phyloP scores from a whole-genome alignment of 2,329 filamentous ascomycete species.

The Trichoderma pleuroti region DNA sequence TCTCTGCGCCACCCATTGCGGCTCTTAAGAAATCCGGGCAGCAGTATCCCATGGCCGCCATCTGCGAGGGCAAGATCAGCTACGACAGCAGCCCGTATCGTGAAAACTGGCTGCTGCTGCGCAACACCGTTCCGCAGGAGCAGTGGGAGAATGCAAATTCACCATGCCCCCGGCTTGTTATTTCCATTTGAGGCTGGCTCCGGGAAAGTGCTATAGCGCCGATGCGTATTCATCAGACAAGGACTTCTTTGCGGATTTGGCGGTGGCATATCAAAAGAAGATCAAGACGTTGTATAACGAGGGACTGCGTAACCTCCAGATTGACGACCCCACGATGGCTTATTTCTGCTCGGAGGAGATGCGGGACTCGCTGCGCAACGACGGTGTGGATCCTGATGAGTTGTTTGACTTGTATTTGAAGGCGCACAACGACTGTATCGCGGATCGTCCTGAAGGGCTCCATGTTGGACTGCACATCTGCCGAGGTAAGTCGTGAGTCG shows the following conservation, averaged over 20 bases:
- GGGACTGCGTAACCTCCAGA: slow-evolving; percentile 55
- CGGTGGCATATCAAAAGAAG: slow-evolving; percentile 53
- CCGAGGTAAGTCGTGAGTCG: slow-evolving; percentile 31
- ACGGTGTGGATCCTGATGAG: slow-evolving; percentile 59
- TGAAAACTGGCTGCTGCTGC: slow-evolving; percentile 41
- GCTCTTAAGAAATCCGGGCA: slow-evolving; percentile 38
- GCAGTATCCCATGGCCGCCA: slow-evolving; percentile 38
- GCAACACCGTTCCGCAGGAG: slow-evolving; percentile 48
- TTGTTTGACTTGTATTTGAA: slow-evolving; percentile 68
- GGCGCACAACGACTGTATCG: slow-evolving; percentile 69
- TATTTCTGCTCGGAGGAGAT: slow-evolving; percentile 69
- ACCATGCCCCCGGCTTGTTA: slow-evolving; percentile 65
- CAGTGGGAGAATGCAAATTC: slow-evolving; percentile 63
- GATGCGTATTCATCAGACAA: slow-evolving; percentile 50
- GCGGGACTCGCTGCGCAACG: slow-evolving; percentile 54
- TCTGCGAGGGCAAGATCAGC: slow-evolving; percentile 43
- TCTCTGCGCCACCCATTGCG: slow-evolving; percentile 39
- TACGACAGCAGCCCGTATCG: slow-evolving; percentile 42
- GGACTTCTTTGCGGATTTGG: slow-evolving; percentile 56
- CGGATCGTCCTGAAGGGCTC: slow-evolving; percentile 59
- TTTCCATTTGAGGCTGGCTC: slow-evolving; percentile 57
- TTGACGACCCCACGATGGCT: slow-evolving; percentile 60
- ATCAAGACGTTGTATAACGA: slow-evolving; percentile 52
- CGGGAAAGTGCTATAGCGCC: slow-evolving; percentile 50
- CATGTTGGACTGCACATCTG: slow-evolving; percentile 67